Evolutionary conservation across 768 basidiomycete genomes (phyloP), one percentile per base, ranked within the genome.

Genomic region (Lanmaoa rubissima): DNA sequence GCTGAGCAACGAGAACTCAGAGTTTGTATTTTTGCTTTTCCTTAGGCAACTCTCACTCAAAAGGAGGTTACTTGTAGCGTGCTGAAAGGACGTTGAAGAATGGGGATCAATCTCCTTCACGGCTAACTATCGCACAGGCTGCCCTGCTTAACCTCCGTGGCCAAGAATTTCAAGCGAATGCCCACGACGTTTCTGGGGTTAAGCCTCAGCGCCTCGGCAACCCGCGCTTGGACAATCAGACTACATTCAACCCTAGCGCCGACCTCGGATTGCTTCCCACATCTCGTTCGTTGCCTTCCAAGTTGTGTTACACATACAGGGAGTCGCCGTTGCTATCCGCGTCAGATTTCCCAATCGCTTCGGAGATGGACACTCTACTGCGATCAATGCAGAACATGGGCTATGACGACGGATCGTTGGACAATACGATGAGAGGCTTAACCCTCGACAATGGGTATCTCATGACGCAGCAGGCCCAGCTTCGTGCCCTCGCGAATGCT

Each of bases 81-180:
- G 62, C 76, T 12, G 89, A 91, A 70, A 82, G 88, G 19, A 60
- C 76, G 13, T 58, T 73, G 13, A 83, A 82, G 58, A 88, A 84
- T 48, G 87, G 78, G 5, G 89, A 87, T 21, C 75, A 77, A 41
- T 82, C 86, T 10, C 83, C 86, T 4, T 79, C 79, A 12, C 78
- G 85, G 17, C 72, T 92, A 31, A 88, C 88, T 7, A 90, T 92
- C 60, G 89, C 89, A 0, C 88, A 90, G 63, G 89, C 89, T 6
- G 82, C 89, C 1, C 70, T 92, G 24, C 80, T 92, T 52, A 92
- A 89, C 65, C 78, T 90, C 42, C 86, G 82, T 52, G 89, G 89
- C 7, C 82, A 86, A 51, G 85, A 88, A 21, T 66, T 65, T 54
- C 76, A 73, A 63, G 17, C 52, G 44, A 57, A 54, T 21, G 26